Evolutionary conservation across 805 yeast genomes (phyloP).

Genomic region (Saccharomyces jurei): DNA sequence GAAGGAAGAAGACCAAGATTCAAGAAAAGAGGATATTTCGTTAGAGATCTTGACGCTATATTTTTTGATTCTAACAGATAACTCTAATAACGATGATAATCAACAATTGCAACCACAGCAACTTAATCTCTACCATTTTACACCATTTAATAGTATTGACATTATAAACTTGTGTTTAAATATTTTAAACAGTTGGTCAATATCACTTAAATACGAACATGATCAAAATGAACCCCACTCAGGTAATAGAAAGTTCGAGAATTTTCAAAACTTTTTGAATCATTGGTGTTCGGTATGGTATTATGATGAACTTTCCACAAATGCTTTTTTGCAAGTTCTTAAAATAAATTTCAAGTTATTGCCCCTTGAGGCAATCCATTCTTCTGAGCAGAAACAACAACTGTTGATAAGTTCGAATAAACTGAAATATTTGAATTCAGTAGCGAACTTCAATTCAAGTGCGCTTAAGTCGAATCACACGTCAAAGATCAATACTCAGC

Average conservation of each 20-base stretch:
- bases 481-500: neutral
- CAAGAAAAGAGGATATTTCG: slow-evolving; percentile 16
- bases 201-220: slow-evolving; percentile 4
- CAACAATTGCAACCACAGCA: slow-evolving; percentile 16
- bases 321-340: neutral
- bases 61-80: slow-evolving; percentile 20
- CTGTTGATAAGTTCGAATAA: neutral
- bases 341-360: neutral
- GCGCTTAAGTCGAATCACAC: neutral
- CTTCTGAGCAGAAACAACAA: neutral
- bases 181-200: slow-evolving; percentile 18
- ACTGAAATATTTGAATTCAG: neutral
- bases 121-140: slow-evolving; percentile 17
- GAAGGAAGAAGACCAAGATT: neutral
- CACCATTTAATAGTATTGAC: slow-evolving; percentile 24
- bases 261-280: neutral
- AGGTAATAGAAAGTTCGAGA: neutral
- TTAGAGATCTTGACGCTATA: slow-evolving; percentile 26
- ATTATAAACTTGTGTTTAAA: slow-evolving; percentile 19
- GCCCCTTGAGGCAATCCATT: neutral
- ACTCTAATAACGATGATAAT: slow-evolving; percentile 6
- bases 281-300: neutral
- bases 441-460: neutral
- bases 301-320: neutral
- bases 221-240: neutral